Base-by-base conservation (phyloP, 1,139 yeast species). In the Pichia cactophila region DNA sequence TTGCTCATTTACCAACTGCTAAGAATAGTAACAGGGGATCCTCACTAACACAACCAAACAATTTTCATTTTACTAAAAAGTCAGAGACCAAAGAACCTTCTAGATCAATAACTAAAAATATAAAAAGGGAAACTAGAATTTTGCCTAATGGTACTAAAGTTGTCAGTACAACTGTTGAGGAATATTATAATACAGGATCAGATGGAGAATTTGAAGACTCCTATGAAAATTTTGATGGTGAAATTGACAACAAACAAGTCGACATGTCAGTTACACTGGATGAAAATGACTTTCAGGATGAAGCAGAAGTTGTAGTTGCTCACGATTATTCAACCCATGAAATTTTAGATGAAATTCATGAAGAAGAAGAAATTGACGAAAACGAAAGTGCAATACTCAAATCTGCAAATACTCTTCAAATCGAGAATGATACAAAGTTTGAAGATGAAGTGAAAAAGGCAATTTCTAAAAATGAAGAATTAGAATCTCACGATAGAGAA, bases 381-480 rank as follows among this genome's bases (percentile, higher is more conserved):
- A 23, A 23, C 5, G 23, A 23, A 23, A 23, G 23, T 23, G 23
- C 23, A 23, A 23, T 23, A 4, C 23, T 23, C 1, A 23, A 23
- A 23, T 23, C 23, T 5, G 23, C 23, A 23, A 23, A 23, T 28
- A 42, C 55, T 28, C 54, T 47, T 20, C 58, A 60, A 41, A 47
- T 65, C 44, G 68, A 56, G 43, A 52, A 57, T 38, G 65, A 62
- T 44, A 61, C 59, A 38, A 49, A 61, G 26, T 58, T 62, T 52
- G 58, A 56, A 43, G 58, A 61, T 48, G 54, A 59, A 26, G 44
- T 56, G 33, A 54, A 54, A 43, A 54, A 57, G 37, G 60, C 62
- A 39, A 58, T 61, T 55, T 53, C 44, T 11, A 31, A 48, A 14
- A 59, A 58, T 46, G 64, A 60, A 46, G 44, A 54, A 43, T 5